Conservation (phyloP, 169 alveolate species). For the Cryptosporidium viatorum region DNA sequence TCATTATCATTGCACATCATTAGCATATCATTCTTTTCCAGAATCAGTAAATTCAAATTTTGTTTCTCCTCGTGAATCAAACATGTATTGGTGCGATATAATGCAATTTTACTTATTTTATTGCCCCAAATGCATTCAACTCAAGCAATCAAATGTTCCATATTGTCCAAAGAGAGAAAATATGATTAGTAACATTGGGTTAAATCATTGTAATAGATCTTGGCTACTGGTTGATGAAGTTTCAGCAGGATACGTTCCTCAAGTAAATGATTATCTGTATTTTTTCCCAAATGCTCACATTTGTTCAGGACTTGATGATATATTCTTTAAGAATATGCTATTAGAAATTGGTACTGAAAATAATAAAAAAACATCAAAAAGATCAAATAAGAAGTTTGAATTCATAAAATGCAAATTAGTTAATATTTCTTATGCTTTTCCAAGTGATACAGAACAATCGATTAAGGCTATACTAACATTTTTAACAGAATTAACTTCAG, state of each 20-base stretch:
- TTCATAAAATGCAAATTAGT: conserved; percentile 54
- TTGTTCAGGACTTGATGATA: conserved; percentile 33
- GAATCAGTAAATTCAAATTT: conserved; percentile 33
- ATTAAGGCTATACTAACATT: conserved; percentile 41
- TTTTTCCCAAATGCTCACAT: conserved; percentile 53
- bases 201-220: conserved; percentile 16
- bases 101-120: conserved; percentile 40
- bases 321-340: conserved; percentile 23
- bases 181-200: conserved; percentile 1
- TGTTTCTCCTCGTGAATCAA: conserved; percentile 63
- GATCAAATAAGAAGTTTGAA: conserved; percentile 15
- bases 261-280: conserved; percentile 46
- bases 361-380: neutral
- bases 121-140: conserved; percentile 61
- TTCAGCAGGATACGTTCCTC: conserved; percentile 37
- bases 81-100: conserved; percentile 60
- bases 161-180: conserved; percentile 51
- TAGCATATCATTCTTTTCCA: conserved; percentile 64
- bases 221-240: conserved; percentile 17
- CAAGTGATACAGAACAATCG: neutral
- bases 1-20: conserved; percentile 53
- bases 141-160: conserved; percentile 53
- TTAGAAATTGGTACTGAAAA: conserved; percentile 1
- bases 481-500: neutral
- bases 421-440: conserved; percentile 61